Evolutionary conservation across 1,284 basidiomycete genomes (phyloP), one percentile per base, ranked within the genome.

Genomic region (Microbotryomycetes sp.): DNA sequence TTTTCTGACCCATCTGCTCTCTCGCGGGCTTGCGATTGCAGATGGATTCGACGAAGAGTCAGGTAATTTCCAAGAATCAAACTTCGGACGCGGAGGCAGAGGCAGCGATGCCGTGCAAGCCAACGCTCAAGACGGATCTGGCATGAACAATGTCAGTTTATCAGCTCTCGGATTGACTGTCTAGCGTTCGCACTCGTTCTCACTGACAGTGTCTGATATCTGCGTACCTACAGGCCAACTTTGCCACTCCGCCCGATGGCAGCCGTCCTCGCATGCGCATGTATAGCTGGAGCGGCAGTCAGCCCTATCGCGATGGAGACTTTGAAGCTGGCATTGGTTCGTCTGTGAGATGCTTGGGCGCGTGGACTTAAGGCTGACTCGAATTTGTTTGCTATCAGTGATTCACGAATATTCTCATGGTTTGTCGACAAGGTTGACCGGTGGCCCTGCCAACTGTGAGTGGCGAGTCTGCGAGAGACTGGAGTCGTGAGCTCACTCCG

Each of bases 31-130:
- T 16, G 28, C 46, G n/a, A 47, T 32, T 9, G 50, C n/a, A 29
- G 28, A 92, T 67, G 92, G 92, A 29, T 96, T 97, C 76, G 88
- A 88, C 73, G 92, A 97, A 76, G 93, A 45, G 12, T 28, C 55
- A 4, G 55, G 50, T 16, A 97, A 97, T 82, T 97, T 97, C 86
- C 93, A 97, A 77, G 89, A 93, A 74, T 81, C 90, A 82, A 97
- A 97, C 84, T 92, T 92, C 73, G 90, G 85, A 1, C 84, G 86
- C 55, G 93, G 92, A 32, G 93, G 93, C 47, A 78, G 79, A 61
- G 92, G 89, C 72, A 83, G 83, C 65, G 93, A 97, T 71, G 92
- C 85, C 49, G 89, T 97, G 66, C 91, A 96, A 67, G 86, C 90
- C 58, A 94, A 94, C 72, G 92, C 93, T 1, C 92, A 96, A 77